phyloP scores from a whole-genome alignment of 2,329 filamentous ascomycete genomes.

The Epichloe gansuensis region DNA sequence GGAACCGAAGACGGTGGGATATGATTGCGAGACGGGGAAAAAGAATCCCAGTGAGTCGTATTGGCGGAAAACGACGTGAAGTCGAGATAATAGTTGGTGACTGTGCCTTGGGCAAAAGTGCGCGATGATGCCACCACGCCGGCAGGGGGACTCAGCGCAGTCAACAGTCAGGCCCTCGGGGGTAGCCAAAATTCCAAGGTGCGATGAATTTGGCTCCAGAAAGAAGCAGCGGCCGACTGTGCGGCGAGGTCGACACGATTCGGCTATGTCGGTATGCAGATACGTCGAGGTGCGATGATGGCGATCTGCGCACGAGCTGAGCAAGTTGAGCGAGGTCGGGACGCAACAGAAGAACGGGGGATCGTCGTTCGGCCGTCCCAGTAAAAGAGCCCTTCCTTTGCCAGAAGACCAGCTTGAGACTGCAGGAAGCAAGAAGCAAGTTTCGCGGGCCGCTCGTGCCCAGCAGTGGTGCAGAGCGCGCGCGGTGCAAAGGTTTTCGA shows the following conservation, averaged over 20 bases:
- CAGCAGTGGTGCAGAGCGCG: conserved; percentile 2
- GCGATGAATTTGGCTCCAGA: conserved; percentile 1
- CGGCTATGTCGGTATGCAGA: background rate
- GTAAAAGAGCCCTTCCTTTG: background rate
- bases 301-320: conserved; percentile 6
- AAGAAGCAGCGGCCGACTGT: background rate
- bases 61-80: background rate
- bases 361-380: conserved; percentile 3
- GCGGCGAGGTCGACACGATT: background rate
- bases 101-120: background rate
- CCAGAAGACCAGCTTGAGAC: background rate
- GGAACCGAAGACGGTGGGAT: background rate
- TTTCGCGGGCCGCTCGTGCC: background rate
- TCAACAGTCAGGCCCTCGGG: background rate
- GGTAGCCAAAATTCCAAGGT: conserved; percentile 1
- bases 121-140: conserved; percentile 4
- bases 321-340: conserved; percentile 10
- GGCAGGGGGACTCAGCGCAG: conserved; percentile 2
- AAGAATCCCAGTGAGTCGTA: background rate
- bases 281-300: background rate
- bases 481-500: background rate
- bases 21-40: background rate
- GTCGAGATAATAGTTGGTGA: conserved; percentile 3
- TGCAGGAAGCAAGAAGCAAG: background rate
- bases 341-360: conserved; percentile 12